phyloP scores from a whole-genome alignment of 768 basidiomycete genomes.

The Phanerodontia chrysosporium region DNA sequence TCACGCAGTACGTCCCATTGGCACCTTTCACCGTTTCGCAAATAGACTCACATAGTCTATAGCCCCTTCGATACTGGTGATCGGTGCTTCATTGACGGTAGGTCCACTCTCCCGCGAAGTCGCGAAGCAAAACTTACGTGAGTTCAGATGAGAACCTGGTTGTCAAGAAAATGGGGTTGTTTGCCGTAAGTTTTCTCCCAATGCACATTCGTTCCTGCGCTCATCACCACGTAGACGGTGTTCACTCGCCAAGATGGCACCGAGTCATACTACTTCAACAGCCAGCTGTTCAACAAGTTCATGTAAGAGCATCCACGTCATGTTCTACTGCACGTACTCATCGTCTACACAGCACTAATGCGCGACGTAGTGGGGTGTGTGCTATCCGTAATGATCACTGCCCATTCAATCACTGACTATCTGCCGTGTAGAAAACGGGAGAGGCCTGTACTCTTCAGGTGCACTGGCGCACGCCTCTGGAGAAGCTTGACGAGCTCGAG shows the following conservation, averaged over 20 bases:
- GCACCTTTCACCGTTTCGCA: slow-evolving; percentile 8
- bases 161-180: slow-evolving; percentile 78
- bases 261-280: slow-evolving; percentile 80
- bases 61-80: slow-evolving; percentile 83
- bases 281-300: slow-evolving; percentile 69
- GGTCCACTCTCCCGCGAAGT: slow-evolving; percentile 12
- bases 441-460: slow-evolving; percentile 68
- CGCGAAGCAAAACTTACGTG: not conserved
- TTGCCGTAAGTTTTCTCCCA: slow-evolving; percentile 44
- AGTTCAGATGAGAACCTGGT: slow-evolving; percentile 57
- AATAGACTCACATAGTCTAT: slow-evolving; percentile 5
- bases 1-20: slow-evolving; percentile 58
- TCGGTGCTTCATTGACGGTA: slow-evolving; percentile 69
- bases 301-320: slow-evolving; percentile 41
- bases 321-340: not conserved
- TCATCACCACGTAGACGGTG: slow-evolving; percentile 42
- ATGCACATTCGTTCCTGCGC: not conserved
- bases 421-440: slow-evolving; percentile 49
- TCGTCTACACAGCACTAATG: slow-evolving; percentile 49
- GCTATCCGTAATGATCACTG: not conserved
- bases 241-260: slow-evolving; percentile 72
- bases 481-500: slow-evolving; percentile 69
- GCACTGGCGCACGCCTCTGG: slow-evolving; percentile 69
- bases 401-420: not conserved
- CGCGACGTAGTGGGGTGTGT: slow-evolving; percentile 63